Evolutionary conservation across 2,329 filamentous ascomycete species (phyloP), one percentile per base, ranked within the genome.

Genomic region (Colletotrichum zoysiae): DNA sequence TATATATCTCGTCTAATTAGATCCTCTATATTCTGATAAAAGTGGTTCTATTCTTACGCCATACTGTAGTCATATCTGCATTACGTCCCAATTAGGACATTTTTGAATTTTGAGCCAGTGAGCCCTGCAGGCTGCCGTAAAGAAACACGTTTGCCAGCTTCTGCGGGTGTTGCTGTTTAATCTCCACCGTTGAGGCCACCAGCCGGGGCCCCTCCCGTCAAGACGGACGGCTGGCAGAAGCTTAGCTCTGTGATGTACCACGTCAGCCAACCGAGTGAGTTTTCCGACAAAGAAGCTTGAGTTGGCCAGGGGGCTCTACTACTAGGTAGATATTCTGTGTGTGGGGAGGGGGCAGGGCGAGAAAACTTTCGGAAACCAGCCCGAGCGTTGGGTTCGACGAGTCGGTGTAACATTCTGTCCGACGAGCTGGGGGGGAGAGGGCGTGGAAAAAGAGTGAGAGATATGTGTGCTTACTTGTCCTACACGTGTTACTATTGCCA

Each of bases 111-210:
- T n/a, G n/a, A n/a, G n/a, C n/a, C n/a, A n/a, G n/a, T n/a, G n/a
- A n/a, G n/a, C n/a, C n/a, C n/a, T n/a, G n/a, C n/a, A n/a, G n/a
- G n/a, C n/a, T n/a, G n/a, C n/a, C n/a, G n/a, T n/a, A n/a, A n/a
- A n/a, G n/a, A 40, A 50, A 50, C 26, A 33, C 33, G 46, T 30
- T 46, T 8, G 55, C 50, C 51, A 66, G 38, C 35, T 38, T 30
- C 35, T 38, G 50, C 61, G 65, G 58, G 76, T 73, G 59, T 75
- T 73, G 44, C 40, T 16, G 58, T 76, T 65, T 66, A 73, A 74
- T 8, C 53, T 69, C 1, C 35, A 58, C 50, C 14, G 75, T 77
- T 77, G 33, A 78, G 68, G 1, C 61, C 60, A 1, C 70, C 67
- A 35, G 74, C 74, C 30, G 14, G 73, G 65, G 33, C 71, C 35